Conservation (phyloP, 2,329 filamentous ascomycete species). For the Colletotrichum ledebouriae region DNA sequence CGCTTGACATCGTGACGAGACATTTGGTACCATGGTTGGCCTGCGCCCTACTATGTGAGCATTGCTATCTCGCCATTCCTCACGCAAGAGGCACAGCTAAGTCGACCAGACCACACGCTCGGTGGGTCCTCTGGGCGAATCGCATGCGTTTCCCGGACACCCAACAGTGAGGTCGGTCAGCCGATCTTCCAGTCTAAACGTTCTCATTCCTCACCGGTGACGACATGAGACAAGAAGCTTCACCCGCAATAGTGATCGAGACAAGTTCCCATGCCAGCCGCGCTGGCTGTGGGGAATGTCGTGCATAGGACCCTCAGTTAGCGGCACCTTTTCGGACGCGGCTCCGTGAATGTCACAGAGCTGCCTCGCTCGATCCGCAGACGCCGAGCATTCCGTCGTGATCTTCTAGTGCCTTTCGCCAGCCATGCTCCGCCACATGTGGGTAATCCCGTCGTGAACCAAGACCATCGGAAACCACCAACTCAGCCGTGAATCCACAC, state of each 20-base stretch:
- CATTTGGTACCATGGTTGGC: neutral
- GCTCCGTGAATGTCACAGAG: neutral
- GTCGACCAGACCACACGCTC: neutral
- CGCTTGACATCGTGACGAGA: too few relatives aligned
- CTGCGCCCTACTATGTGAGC: neutral
- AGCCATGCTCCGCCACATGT: too few relatives aligned
- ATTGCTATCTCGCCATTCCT: neutral
- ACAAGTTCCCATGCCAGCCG: too few relatives aligned
- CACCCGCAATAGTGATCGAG: too few relatives aligned
- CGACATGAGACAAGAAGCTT: slow-evolving; percentile 1
- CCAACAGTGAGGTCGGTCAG: neutral
- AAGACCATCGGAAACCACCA: neutral
- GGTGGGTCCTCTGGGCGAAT: neutral
- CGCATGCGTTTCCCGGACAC: neutral
- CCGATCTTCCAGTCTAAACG: neutral
- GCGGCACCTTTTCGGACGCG: slow-evolving; percentile 1
- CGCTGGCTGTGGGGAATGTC: too few relatives aligned
- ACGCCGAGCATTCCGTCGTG: neutral
- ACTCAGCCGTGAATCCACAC: too few relatives aligned
- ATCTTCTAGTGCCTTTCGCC: neutral
- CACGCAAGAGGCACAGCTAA: neutral
- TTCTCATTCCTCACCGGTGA: slow-evolving; percentile 3
- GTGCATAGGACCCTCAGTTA: neutral
- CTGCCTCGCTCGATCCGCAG: neutral
- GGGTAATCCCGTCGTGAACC: neutral